Conservation (phyloP, 148 eudicot species). For the Fagopyrum homotropicum region DNA sequence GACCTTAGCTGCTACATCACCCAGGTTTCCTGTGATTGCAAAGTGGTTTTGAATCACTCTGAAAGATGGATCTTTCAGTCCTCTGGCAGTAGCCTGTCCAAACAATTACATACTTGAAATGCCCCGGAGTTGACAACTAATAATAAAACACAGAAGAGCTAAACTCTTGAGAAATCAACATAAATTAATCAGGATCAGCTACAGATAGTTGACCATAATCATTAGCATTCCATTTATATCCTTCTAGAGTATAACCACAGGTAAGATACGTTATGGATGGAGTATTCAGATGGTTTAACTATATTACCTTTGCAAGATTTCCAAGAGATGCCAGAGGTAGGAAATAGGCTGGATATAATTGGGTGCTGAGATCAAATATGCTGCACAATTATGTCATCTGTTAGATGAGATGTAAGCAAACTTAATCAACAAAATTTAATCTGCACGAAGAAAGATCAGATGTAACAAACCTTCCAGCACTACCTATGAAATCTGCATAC, state of each 20-base stretch:
- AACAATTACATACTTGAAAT: neutral
- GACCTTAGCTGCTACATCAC: constrained; percentile 96
- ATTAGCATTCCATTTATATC: neutral
- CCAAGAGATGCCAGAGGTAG: constrained; percentile 95
- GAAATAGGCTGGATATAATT: constrained; percentile 70
- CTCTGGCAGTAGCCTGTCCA: constrained; percentile 88
- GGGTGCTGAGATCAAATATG: constrained; percentile 88
- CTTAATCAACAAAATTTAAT: neutral
- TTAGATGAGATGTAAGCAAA: neutral
- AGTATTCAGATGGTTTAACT: neutral
- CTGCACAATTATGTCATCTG: constrained; percentile 31
- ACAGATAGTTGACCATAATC: neutral
- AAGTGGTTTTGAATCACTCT: constrained; percentile 95
- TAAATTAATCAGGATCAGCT: neutral
- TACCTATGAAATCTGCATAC: constrained; percentile 99
- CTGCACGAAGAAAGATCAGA: neutral
- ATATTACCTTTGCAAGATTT: constrained; percentile 82
- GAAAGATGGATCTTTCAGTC: constrained; percentile 90
- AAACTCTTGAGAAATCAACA: neutral
- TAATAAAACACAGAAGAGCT: neutral
- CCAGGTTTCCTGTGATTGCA: constrained; percentile 81
- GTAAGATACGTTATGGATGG: neutral
- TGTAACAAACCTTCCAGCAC: constrained; percentile 73
- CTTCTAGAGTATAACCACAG: neutral
- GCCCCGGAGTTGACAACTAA: neutral